These are phyloP conservation scores for Schoenoplectus tabernaemontani DNA, from an alignment of 202 grass and related monocot species.

Conservation along the genomic window DNA sequence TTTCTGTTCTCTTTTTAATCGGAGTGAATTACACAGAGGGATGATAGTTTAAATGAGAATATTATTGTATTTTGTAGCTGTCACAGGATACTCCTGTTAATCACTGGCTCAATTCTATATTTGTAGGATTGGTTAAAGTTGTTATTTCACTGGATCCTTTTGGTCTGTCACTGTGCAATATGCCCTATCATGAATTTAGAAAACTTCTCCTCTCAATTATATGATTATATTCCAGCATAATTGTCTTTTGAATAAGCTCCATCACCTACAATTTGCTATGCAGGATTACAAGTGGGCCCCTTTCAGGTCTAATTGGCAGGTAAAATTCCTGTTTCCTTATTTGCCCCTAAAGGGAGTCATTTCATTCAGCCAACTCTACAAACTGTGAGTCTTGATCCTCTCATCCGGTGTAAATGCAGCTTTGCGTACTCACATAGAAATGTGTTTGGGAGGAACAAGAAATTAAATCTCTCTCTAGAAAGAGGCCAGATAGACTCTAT, in stretches of 20 bases:
- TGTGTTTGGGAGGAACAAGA: constrained; percentile 95
- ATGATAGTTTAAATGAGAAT: neutral
- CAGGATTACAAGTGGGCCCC: constrained; percentile 92
- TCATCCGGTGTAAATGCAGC: constrained; percentile 36
- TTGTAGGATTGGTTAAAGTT: neutral
- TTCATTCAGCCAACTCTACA: neutral
- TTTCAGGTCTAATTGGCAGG: constrained; percentile 94
- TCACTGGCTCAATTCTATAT: neutral
- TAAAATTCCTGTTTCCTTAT: constrained; percentile 31
- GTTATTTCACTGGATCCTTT: neutral
- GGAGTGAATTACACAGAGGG: neutral
- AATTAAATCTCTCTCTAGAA: constrained; percentile 79
- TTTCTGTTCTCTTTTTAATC: neutral
- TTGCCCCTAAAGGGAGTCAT: neutral
- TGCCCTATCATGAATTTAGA: neutral
- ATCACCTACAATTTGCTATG: constrained; percentile 14
- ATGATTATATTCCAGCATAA: neutral
- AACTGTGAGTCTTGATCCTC: neutral
- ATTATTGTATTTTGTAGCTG: neutral
- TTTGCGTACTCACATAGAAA: constrained; percentile 92
- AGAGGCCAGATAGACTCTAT: constrained; percentile 96
- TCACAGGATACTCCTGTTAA: too few species aligned
- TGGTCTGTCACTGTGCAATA: neutral
- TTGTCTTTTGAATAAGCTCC: neutral
- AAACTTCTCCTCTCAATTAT: neutral